Evolutionary conservation across 768 basidiomycete species (phyloP), one percentile per base, ranked within the genome.

Genomic region (Termitomyces sp.): DNA sequence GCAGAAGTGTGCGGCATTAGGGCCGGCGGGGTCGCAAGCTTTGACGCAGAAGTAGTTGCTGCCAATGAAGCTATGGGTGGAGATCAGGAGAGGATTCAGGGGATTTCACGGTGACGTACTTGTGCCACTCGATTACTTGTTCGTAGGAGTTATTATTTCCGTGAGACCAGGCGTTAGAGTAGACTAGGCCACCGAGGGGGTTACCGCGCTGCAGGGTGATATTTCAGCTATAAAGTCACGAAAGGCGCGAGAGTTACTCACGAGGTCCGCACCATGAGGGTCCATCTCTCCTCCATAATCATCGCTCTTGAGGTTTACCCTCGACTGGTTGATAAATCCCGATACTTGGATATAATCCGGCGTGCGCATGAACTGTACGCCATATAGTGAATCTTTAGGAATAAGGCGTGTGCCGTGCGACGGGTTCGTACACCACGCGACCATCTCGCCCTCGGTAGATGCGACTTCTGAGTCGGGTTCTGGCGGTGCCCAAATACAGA

Each of bases 201-300:
- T 50, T 53, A 28, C 67, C 67, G 22, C 67, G 65, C 67, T 68
- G 7, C n/a, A 42, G 38, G 12, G 12, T 3, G 18, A 36, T 9
- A 18, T 32, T 39, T n/a, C 1, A 68, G 52, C 28, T 35, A 51
- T 32, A 33, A 52, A n/a, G 16, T 59, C 24, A 22, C 24, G 42
- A n/a, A 35, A 36, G 4, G 46, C 24, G 20, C 3, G 40, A 46
- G 32, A 32, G 0, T 32, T 12, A 71, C 73, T 57, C 38, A 69
- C 76, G 24, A 75, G 57, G 70, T 91, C 90, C 62, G 89, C 88
- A 60, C 90, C 90, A 63, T 88, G 86, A 16, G 89, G 84, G 71
- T 92, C 88, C 55, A 91, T 80, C 73, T 93, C 91, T 60, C 91
- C 92, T 65, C 92, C 92, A 38, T 67, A 82, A 66, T 94, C 92